Base-by-base conservation (phyloP, 1,284 basidiomycete species). In the Malassezia yamatoensis region DNA sequence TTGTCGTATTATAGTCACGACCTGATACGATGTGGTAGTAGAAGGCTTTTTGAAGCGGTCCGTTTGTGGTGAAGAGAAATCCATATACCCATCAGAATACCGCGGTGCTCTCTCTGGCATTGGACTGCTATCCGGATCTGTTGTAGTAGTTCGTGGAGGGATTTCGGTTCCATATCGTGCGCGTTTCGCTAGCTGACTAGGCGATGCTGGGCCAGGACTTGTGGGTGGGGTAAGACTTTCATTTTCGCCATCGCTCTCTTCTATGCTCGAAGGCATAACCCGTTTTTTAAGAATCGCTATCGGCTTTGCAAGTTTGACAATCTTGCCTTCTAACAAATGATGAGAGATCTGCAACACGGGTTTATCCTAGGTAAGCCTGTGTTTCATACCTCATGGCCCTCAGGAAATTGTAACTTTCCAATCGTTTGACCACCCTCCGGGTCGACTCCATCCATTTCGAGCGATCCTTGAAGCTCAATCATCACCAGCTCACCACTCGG, bases 281-380 rank as follows among this genome's bases (percentile, higher is more conserved):
- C 43, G 41, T 58, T 72, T 72, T 51, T 69, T 54, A 1, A 72
- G 49, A 4, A 74, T 65, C 10, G 71, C 70, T 4, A 72, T 35
- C 2, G 71, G 71, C 20, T 52, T 44, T 0, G 59, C 50, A 1
- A 94, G 79, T 40, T 78, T 80, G 36, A 83, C 80, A 53, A 93
- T 79, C 69, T 87, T 88, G 45, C 90, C 90, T 70, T 94, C 90
- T 1, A 94, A 81, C 15, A 89, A 78, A 69, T 94, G 87, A 75
- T 91, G 85, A 7, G 89, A 89, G 54, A 94, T 85, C 59, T 81
- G 78, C 5, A 94, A 79, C 0, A 84, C 87, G 0, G 87, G 83
- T 65, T 85, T 86, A 61, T 83, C 83, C 84, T 43, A 32, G 13
- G 41, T 88, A 64, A 13, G 49, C 38, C 5, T 15, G n/a, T 13